Base-by-base conservation (phyloP, 345 rosid genomes). In the Lumnitzera littorea region DNA sequence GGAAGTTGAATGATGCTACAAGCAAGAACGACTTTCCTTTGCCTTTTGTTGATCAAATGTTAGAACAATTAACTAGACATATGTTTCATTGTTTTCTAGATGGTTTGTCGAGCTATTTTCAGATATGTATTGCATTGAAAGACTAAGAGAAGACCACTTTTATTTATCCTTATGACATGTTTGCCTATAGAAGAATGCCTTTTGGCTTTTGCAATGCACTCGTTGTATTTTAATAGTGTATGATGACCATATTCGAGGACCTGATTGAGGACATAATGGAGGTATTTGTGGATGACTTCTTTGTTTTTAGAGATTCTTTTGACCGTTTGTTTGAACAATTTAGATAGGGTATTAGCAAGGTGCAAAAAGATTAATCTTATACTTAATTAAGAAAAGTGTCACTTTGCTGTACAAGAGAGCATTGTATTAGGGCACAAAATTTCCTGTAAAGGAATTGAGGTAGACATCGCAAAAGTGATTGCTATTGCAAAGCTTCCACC, bases 281-380 rank as follows among this genome's bases (percentile, higher is more conserved):
- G 20, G 64, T 61, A 8, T 31, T 51, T 14, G 50, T 50, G 64
- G 49, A 61, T 61, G 53, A 63, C 15, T 63, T 63, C 25, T 24
- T 24, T 2, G 12, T 55, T 7, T 55, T 63, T 46, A 51, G 27
- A 9, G 12, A 15, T 31, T 56, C 56, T 2, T 57, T 56, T 50
- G 29, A 56, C 20, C 29, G 0, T 17, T 17, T 65, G 48, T 11
- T 12, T 56, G 9, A 1, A 46, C 0, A 49, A 31, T 29, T 29
- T 64, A 3, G 8, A 8, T 20, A 9, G 2, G 1, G 52, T 54
- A 10, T 13, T 52, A 0, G 7, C 29, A 23, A 1, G 51, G 2
- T 53, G 60, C 13, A 12, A 24, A 4, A 3, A 15, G 9, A 52
- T 20, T 0, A 56, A 31, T 11, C 2, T 2, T 50, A 3, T 4